These are phyloP conservation scores for Mimosa bimucronata DNA, from an alignment of 306 rosid species.

Conservation along the genomic window DNA sequence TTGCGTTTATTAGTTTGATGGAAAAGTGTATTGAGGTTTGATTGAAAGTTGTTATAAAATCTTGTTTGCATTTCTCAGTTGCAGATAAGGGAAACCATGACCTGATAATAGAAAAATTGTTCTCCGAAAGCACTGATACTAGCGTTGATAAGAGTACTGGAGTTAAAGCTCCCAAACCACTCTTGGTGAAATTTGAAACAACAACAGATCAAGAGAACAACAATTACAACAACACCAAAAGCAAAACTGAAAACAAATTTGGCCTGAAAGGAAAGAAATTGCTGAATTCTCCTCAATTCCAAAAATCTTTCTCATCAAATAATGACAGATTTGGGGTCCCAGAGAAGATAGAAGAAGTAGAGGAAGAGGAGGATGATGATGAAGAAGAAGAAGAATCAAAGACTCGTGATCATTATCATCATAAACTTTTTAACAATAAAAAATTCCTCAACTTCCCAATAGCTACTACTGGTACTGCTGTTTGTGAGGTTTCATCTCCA, in stretches of 20 bases:
- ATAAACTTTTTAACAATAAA: conserved; percentile 14
- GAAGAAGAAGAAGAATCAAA: conserved; percentile 26
- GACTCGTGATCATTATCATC: background rate
- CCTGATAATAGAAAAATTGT: conserved; percentile 53
- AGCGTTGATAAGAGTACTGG: conserved; percentile 1
- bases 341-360: conserved; percentile 22
- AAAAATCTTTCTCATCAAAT: conserved; percentile 38
- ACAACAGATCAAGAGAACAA: conserved; percentile 29
- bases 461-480: conserved; percentile 14
- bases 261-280: conserved; percentile 31
- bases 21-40: background rate
- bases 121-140: conserved; percentile 33
- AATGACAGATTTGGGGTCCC: conserved; percentile 7
- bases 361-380: too few relatives aligned
- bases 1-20: background rate
- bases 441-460: conserved; percentile 35
- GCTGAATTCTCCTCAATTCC: background rate
- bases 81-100: conserved; percentile 75
- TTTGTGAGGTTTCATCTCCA: conserved; percentile 48
- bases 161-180: conserved; percentile 25
- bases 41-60: background rate
- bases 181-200: conserved; percentile 12
- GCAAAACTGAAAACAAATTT: conserved; percentile 1
- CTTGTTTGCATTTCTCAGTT: conserved; percentile 12
- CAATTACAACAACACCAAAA: conserved; percentile 18